phyloP scores from a whole-genome alignment of 2,329 filamentous ascomycete genomes.

The Lecanicillium sp. region DNA sequence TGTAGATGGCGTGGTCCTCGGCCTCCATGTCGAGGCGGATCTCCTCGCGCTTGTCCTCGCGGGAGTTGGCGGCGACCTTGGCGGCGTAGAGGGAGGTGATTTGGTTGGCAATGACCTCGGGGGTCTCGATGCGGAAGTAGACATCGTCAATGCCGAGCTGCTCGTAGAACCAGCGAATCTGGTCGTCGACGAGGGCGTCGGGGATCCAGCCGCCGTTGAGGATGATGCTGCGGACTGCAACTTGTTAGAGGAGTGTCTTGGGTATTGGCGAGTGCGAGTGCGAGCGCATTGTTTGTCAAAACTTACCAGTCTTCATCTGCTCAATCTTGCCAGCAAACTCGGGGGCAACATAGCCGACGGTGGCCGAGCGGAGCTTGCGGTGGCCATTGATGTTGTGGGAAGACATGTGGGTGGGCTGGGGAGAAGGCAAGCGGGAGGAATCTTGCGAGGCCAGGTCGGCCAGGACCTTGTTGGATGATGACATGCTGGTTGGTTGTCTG shows the following conservation, averaged over 20 bases:
- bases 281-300: neutral
- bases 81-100: slow-evolving; percentile 95
- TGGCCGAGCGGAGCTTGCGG: slow-evolving; percentile 76
- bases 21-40: slow-evolving; percentile 96
- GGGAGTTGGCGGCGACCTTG: slow-evolving; percentile 88
- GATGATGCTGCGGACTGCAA: slow-evolving; percentile 78
- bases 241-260: slow-evolving; percentile 14
- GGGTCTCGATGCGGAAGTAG: slow-evolving; percentile 89
- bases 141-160: slow-evolving; percentile 97
- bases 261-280: neutral
- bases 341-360: slow-evolving; percentile 89
- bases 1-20: slow-evolving; percentile 92
- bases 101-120: slow-evolving; percentile 83
- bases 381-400: slow-evolving; percentile 55
- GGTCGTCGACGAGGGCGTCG: slow-evolving; percentile 70
- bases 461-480: slow-evolving; percentile 35
- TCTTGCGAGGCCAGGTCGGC: slow-evolving; percentile 36
- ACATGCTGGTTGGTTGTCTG: slow-evolving; percentile 24
- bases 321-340: slow-evolving; percentile 88
- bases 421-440: slow-evolving; percentile 64
- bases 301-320: slow-evolving; percentile 76
- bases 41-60: slow-evolving; percentile 89
- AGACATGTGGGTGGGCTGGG: slow-evolving; percentile 72
- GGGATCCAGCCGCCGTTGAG: slow-evolving; percentile 81
- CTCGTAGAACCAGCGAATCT: slow-evolving; percentile 96